Conservation (phyloP, 208 protist genomes). For the Crithidia sp. region DNA sequence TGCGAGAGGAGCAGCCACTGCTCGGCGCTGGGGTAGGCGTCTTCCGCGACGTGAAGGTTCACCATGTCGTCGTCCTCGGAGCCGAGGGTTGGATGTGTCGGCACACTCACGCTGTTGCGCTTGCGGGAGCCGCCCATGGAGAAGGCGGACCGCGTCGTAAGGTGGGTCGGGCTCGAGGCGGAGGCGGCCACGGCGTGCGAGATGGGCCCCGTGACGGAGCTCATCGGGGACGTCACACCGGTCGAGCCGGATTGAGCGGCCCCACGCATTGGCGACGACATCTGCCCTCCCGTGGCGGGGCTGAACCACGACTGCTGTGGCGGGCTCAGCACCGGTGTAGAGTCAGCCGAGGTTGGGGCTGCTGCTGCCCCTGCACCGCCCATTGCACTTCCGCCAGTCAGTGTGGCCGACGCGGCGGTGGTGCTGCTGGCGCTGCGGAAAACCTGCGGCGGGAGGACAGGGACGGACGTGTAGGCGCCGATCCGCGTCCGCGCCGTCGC, state of each 20-base stretch:
- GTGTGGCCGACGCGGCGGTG: not conserved
- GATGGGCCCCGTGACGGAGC: not conserved
- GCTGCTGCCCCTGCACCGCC: not conserved
- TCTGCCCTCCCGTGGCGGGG: not conserved
- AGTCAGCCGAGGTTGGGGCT: not conserved
- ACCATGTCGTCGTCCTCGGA: conserved; percentile 17
- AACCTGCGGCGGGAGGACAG: conserved; percentile 16
- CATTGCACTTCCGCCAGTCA: not conserved
- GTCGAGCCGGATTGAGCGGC: not conserved
- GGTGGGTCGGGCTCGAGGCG: conserved; percentile 7
- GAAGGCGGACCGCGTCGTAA: not conserved
- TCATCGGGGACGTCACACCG: not conserved
- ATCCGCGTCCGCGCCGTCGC: not conserved
- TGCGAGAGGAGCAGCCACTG: conserved; percentile 24
- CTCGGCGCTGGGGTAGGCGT: conserved; percentile 4
- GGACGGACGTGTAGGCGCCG: not conserved
- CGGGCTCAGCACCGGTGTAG: conserved; percentile 8
- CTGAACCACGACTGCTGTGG: conserved; percentile 14
- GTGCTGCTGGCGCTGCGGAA: conserved; percentile 14
- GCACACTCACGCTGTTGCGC: conserved; percentile 32
- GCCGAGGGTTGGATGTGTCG: conserved; percentile 2
- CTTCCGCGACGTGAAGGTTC: conserved; percentile 8
- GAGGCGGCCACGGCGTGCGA: not conserved
- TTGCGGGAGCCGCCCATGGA: conserved; percentile 24
- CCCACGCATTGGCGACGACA: not conserved